Evolutionary conservation across 2,329 filamentous ascomycete species (phyloP), one percentile per base, ranked within the genome.

Genomic region (Diaporthe australafricana): DNA sequence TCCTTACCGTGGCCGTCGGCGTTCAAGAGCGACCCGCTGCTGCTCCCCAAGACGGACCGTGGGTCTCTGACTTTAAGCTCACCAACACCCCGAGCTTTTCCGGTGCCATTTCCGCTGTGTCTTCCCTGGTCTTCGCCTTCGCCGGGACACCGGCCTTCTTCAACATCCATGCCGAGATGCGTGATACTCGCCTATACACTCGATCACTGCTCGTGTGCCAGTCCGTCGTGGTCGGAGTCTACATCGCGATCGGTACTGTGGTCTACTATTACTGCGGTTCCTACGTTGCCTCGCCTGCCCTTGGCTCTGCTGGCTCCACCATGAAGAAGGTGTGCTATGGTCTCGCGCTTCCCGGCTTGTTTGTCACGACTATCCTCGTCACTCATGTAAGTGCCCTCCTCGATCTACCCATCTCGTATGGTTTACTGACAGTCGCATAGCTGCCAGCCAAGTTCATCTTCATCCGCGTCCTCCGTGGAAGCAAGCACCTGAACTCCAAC

Each of bases 81-180:
- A 89, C 87, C 20, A 91, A 84, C 75, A 78, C 82, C 35, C 83
- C 83, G 0, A 84, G 81, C 20, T 91, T 91, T 76, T 84, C 84
- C 0, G 84, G 83, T 0, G 89, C 87, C 1, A 89, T 90, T 72
- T 84, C 84, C 0, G 87, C 87, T 53, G 81, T 83, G 0, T 82
- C 83, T 4, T 88, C 86, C 3, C 88, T 91, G 60, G 90, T 90
- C 76, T 85, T 88, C 50, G 87, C 86, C 1, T 84, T 82, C 2
- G 85, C 87, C 0, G 88, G 85, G 27, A 89, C 84, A 5, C 85
- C 81, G 3, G 86, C 86, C 6, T 90, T 88, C 76, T 78, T 90
- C 5, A 87, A 87, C 8, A 85, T 90, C 60, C 89, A 90, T 68
- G 85, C 84, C 0, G 89, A 91, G 79, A 91, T 91, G 87, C 82